These are phyloP conservation scores for Kluyveromyces wickerhamii DNA, from an alignment of 805 yeast species.

Conservation along the genomic window DNA sequence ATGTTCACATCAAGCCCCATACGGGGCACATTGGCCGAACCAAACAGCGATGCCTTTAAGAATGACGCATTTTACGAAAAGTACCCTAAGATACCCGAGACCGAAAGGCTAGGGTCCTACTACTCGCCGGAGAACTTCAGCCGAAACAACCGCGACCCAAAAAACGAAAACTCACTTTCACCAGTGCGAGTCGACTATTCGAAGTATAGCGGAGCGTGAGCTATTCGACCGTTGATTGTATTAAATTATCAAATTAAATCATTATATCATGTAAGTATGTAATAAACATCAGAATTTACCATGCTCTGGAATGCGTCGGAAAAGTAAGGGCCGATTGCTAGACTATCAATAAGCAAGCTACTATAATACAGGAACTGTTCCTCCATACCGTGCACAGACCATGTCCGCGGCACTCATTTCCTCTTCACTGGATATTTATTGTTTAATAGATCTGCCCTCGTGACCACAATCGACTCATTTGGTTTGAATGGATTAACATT, in stretches of 20 bases:
- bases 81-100: conserved; percentile 27
- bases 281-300: too few relatives aligned
- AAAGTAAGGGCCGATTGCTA: too few relatives aligned
- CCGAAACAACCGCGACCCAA: conserved; percentile 3
- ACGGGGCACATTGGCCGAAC: conserved; percentile 6
- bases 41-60: not conserved
- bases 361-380: too few relatives aligned
- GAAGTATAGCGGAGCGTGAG: conserved; percentile 11
- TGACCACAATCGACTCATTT: not conserved
- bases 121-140: not conserved
- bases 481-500: conserved; percentile 3
- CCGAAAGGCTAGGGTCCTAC: conserved; percentile 16
- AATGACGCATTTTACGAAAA: conserved; percentile 18
- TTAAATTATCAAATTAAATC: too few relatives aligned
- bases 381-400: too few relatives aligned
- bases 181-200: conserved; percentile 28
- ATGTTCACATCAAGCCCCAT: conserved; percentile 30
- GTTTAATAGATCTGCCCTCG: conserved; percentile 3
- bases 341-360: too few relatives aligned
- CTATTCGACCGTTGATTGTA: too few relatives aligned
- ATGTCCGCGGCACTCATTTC: too few relatives aligned
- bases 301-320: too few relatives aligned
- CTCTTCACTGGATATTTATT: conserved; percentile 1
- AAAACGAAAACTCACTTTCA: conserved; percentile 16
- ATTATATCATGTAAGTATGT: too few relatives aligned